Conservation (phyloP, 331 rosid genomes). For the Arachis monticola region DNA sequence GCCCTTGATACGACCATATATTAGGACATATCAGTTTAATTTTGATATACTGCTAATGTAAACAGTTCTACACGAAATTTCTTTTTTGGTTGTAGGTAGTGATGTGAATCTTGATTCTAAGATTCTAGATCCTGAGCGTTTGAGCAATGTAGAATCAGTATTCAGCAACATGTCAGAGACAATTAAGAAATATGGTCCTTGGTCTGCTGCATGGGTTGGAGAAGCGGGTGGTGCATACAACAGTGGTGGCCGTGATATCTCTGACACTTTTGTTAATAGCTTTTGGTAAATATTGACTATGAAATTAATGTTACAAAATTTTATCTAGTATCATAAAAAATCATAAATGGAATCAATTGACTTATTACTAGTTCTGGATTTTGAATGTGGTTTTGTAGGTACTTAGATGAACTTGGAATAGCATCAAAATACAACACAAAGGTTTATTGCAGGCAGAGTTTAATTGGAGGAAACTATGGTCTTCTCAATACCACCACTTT, state of each 20-base stretch:
- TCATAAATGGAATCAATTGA: not conserved
- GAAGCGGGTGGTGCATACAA: conserved; percentile 95
- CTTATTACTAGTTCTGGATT: conserved; percentile 6
- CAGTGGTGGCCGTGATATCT: conserved; percentile 82
- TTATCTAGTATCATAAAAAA: not conserved
- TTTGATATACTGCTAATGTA: too few species aligned
- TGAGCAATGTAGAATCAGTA: conserved; percentile 54
- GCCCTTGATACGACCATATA: too few species aligned
- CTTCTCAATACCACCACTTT: conserved; percentile 70
- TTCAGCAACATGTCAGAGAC: conserved; percentile 60
- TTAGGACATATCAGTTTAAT: too few species aligned
- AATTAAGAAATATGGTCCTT: conserved; percentile 62
- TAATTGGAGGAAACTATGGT: conserved; percentile 89
- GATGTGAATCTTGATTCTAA: conserved; percentile 60
- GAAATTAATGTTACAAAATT: not conserved
- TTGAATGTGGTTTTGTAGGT: conserved; percentile 54
- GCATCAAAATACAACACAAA: conserved; percentile 70
- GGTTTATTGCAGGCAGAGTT: conserved; percentile 85
- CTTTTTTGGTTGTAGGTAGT: conserved; percentile 53
- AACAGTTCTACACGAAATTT: not conserved
- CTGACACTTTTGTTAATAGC: conserved; percentile 76
- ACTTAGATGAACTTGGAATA: conserved; percentile 93
- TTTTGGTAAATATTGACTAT: conserved; percentile 72
- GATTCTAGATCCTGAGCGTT: conserved; percentile 66
- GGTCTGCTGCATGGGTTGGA: conserved; percentile 93